Evolutionary conservation across 495 filamentous ascomycete species (phyloP), one percentile per base, ranked within the genome.

Genomic region (Trichodelitschia bisporula): DNA sequence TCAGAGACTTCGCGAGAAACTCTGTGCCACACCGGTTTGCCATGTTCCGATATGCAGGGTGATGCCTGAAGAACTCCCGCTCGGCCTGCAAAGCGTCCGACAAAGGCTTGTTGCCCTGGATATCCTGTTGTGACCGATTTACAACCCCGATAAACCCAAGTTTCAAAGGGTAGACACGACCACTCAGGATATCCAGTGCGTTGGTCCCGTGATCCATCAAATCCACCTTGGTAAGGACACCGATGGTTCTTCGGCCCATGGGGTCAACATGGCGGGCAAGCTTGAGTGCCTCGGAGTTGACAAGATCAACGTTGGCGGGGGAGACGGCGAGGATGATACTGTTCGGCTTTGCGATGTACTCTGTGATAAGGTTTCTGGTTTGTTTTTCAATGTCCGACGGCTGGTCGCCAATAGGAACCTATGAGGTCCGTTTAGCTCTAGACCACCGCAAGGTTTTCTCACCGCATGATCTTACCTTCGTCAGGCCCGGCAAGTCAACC

Each of bases 191-290:
- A 41, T 99, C 86, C 37, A 99, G 58, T 2, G 86, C 89, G 47
- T 99, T 99, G 30, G 86, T 99, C 25, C 86, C 86, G 47, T 99
- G 86, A 45, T 99, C 86, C 86, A 99, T 99, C 20, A 99, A 59
- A 48, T 99, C 86, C 39, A 95, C 61, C 53, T 99, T 99, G 12
- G 86, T 95, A 34, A 99, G 62, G 28, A 99, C 89, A 26, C 86
- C 86, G 42, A 99, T 95, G 5, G 86, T 99, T 49, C 86, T 69
- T 43, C 77, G 65, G 18, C 86, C 89, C 51, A 91, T 75, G 10
- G 86, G 75, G 51, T 99, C 86, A 28, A 99, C 86, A 65, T 95
- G 79, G 14, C 86, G 67, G 33, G 86, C 86, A 30, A 99, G 75
- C 49, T 99, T 99, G 39, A 99, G 55, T 6, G 86, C 82, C 51